Conservation (phyloP, 345 rosid species). For the Eucalyptus globulus region DNA sequence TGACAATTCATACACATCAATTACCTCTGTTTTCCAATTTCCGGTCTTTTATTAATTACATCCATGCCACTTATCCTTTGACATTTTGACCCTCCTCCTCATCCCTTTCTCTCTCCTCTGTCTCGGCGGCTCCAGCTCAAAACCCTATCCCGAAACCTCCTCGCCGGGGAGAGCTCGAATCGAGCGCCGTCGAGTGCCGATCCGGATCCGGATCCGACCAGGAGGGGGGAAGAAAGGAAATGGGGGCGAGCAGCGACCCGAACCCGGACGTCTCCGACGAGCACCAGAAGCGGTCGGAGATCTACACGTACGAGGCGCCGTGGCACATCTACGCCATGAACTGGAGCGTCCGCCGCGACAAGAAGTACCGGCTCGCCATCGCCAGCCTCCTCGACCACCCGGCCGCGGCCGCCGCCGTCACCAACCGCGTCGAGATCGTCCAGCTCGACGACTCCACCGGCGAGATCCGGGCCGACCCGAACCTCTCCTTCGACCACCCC, state of each 20-base stretch:
- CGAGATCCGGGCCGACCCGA: conserved; percentile 81
- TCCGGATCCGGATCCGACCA: neutral
- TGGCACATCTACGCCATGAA: conserved; percentile 99
- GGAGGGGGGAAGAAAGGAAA: neutral
- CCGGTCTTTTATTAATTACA: neutral
- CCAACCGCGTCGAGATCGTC: conserved; percentile 81
- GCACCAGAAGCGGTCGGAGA: conserved; percentile 93
- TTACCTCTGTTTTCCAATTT: neutral
- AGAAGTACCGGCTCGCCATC: conserved; percentile 91
- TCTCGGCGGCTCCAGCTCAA: neutral
- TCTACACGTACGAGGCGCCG: conserved; percentile 93
- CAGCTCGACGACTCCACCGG: conserved; percentile 96
- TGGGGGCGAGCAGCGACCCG: conserved; percentile 76
- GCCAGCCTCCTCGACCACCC: conserved; percentile 79
- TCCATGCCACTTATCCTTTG: neutral
- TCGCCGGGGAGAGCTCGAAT: neutral
- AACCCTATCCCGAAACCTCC: neutral
- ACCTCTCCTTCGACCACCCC: conserved; percentile 87
- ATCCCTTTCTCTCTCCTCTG: neutral
- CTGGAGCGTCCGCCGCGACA: conserved; percentile 99
- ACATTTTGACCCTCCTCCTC: neutral
- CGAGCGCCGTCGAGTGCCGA: neutral
- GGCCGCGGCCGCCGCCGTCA: neutral
- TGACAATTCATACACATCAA: neutral
- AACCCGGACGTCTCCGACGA: conserved; percentile 77